These are phyloP conservation scores for Ustilago bromivora DNA, from an alignment of 1,284 basidiomycete species.

Conservation along the genomic window DNA sequence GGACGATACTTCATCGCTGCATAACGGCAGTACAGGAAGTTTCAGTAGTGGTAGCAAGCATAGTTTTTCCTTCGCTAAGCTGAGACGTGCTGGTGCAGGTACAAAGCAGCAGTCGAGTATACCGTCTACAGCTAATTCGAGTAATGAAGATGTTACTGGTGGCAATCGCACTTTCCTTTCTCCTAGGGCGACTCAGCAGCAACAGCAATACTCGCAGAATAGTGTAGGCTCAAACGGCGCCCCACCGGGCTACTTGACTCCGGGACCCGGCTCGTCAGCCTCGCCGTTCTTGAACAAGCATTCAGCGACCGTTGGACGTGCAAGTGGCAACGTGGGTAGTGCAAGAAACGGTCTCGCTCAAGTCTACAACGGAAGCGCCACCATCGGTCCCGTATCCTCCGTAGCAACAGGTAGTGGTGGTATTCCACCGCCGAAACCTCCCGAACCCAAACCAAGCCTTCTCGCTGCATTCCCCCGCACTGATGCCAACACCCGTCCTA, in stretches of 20 bases:
- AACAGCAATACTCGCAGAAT: conserved; percentile 7
- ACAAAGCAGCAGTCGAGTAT: conserved; percentile 21
- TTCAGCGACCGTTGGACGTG: conserved; percentile 41
- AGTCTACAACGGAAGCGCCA: conserved; percentile 24
- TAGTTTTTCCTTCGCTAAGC: conserved; percentile 37
- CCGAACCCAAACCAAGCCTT: conserved; percentile 43
- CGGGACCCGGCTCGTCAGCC: conserved; percentile 34
- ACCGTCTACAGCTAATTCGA: conserved; percentile 34
- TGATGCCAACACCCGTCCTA: conserved; percentile 15
- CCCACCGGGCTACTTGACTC: conserved; percentile 30
- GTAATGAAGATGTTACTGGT: conserved; percentile 26
- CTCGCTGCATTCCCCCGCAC: conserved; percentile 31
- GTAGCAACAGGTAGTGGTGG: background rate
- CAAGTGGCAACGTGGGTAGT: conserved; percentile 16
- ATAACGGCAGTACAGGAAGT: conserved; percentile 36
- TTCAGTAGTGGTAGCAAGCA: conserved; percentile 36
- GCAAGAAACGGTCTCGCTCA: conserved; percentile 36
- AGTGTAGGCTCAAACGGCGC: conserved; percentile 2
- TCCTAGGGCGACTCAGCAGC: conserved; percentile 11
- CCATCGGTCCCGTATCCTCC: conserved; percentile 22
- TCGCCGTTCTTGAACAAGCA: conserved; percentile 55
- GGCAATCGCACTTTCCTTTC: conserved; percentile 17
- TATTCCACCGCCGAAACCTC: conserved; percentile 35
- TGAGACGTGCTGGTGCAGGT: conserved; percentile 12
- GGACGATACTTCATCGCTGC: conserved; percentile 20